A percentile compares a stretch with the other conserved stretches of the same genome.
Conservation (phyloP, 768 basidiomycete genomes). For the Hypsizygus marmoreus region DNA sequence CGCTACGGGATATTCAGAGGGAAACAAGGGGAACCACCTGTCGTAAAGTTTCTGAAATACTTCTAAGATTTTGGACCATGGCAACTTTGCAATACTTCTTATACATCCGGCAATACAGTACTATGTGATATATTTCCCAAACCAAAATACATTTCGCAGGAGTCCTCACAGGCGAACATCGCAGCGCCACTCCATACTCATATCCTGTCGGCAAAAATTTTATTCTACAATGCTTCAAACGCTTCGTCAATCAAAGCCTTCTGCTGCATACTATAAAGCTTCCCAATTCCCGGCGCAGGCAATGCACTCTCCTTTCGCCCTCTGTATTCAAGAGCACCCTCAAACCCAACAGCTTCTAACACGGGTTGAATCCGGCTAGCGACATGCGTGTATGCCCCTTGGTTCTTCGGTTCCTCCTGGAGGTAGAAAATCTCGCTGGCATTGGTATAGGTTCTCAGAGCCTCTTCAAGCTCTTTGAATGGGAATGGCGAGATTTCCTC, state of each 20-base stretch:
- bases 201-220: background rate
- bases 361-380: conserved; percentile 54
- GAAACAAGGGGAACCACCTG: too few relatives aligned
- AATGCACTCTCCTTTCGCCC: conserved; percentile 74
- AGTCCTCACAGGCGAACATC: too few relatives aligned
- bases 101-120: too few relatives aligned
- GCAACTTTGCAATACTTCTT: too few relatives aligned
- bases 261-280: conserved; percentile 68
- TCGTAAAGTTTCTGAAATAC: too few relatives aligned
- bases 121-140: too few relatives aligned
- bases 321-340: conserved; percentile 46
- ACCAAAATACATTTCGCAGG: too few relatives aligned
- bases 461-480: conserved; percentile 50
- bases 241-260: conserved; percentile 56
- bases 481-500: conserved; percentile 93
- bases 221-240: conserved; percentile 47
- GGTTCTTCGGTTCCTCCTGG: conserved; percentile 89
- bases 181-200: too few relatives aligned
- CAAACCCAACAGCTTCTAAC: conserved; percentile 39
- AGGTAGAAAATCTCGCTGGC: conserved; percentile 60
- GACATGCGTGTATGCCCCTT: conserved; percentile 79
- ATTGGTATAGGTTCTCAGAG: conserved; percentile 46
- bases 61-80: too few relatives aligned
- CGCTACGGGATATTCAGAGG: too few relatives aligned
- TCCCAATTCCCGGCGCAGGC: conserved; percentile 77